Percentiles rank a stretch among this genome's conserved stretches.
phyloP scores from a whole-genome alignment of 108 stramenopile genomes.

The Cyclostephanos tholiformis region DNA sequence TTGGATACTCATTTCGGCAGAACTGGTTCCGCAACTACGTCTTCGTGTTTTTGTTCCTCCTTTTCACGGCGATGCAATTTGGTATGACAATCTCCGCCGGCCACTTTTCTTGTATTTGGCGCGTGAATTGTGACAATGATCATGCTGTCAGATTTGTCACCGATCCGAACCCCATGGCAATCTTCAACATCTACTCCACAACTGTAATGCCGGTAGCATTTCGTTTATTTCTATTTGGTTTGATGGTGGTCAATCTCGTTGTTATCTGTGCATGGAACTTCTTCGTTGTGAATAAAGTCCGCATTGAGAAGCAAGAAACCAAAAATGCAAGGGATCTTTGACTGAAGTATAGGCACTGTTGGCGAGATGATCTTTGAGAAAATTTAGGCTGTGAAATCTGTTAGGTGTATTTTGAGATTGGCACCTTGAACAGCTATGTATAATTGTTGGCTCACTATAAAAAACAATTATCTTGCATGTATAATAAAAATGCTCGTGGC shows the following conservation, averaged over 20 bases:
- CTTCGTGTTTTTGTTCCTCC: conserved; percentile 43
- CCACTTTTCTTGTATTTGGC: conserved; percentile 60
- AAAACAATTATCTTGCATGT: no score
- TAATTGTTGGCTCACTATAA: no score
- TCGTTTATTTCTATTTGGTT: conserved; percentile 33
- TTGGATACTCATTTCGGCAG: conserved; percentile 56
- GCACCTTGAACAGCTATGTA: no score
- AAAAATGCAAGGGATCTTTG: not conserved
- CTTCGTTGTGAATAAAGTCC: conserved; percentile 50
- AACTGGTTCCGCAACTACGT: conserved; percentile 55
- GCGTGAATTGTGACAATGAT: conserved; percentile 66
- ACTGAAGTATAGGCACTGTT: no score
- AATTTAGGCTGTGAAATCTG: no score
- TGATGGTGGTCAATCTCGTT: conserved; percentile 57
- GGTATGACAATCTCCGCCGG: conserved; percentile 35
- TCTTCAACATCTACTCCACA: conserved; percentile 56
- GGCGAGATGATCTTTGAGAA: no score
- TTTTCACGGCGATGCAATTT: conserved; percentile 40
- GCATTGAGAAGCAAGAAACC: not conserved
- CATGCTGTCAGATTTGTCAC: conserved; percentile 44
- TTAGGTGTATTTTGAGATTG: no score
- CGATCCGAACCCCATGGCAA: conserved; percentile 22
- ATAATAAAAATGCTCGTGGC: no score
- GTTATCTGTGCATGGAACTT: conserved; percentile 45
- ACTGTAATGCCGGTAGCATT: conserved; percentile 63